Evolutionary conservation across 1,284 basidiomycete species (phyloP).

Genomic region (Leccinum fuscescens): DNA sequence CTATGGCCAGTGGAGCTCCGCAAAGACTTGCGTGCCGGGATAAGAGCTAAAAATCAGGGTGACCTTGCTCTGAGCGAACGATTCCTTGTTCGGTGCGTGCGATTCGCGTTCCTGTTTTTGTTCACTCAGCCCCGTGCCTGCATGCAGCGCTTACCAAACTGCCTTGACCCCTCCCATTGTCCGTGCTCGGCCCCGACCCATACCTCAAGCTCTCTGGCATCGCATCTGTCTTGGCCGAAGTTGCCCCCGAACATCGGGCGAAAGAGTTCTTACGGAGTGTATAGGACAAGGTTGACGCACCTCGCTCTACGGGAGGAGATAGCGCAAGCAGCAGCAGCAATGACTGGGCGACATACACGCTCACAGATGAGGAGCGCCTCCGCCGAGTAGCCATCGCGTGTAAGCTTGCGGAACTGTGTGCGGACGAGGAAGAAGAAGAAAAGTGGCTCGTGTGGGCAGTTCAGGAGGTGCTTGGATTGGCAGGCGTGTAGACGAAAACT

Average conservation of each 20-base stretch:
- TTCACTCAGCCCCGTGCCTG: conserved; percentile 10
- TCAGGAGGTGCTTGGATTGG: conserved; percentile 51
- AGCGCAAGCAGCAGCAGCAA: neutral
- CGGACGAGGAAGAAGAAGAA: conserved; percentile 47
- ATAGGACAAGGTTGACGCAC: conserved; percentile 30
- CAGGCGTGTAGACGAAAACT: conserved; percentile 22
- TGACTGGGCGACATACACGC: conserved; percentile 26
- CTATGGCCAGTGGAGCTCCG: conserved; percentile 61
- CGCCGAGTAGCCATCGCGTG: conserved; percentile 63
- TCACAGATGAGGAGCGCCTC: conserved; percentile 48
- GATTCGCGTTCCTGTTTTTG: neutral
- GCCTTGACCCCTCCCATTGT: conserved; percentile 48
- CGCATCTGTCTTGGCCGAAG: conserved; percentile 60
- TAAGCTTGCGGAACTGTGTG: conserved; percentile 63
- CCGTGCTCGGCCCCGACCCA: conserved; percentile 49
- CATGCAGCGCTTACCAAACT: conserved; percentile 60
- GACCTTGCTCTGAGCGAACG: conserved; percentile 49
- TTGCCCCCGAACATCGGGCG: conserved; percentile 56
- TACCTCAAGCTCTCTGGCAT: conserved; percentile 72
- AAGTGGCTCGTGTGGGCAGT: conserved; percentile 62
- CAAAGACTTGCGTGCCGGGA: conserved; percentile 59
- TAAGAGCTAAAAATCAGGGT: conserved; percentile 61
- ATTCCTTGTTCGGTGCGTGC: conserved; percentile 53
- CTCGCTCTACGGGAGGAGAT: neutral
- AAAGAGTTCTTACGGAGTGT: conserved; percentile 51